Evolutionary conservation across 306 rosid species (phyloP).

Genomic region (Vigna angularis): DNA sequence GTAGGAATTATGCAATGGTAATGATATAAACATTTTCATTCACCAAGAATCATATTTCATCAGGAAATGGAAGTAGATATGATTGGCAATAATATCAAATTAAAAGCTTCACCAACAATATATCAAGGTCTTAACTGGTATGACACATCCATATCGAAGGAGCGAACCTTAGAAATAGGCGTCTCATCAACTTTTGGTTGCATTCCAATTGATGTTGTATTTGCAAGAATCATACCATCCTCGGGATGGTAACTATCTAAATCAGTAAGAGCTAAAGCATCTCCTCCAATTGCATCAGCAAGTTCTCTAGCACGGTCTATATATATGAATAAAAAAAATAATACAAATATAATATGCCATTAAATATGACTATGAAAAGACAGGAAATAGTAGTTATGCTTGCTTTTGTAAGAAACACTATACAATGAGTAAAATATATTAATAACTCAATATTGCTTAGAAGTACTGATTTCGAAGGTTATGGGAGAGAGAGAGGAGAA

Average conservation of each 20-base stretch:
- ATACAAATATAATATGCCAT: slow-evolving; percentile 37
- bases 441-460: background rate
- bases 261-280: slow-evolving; percentile 78
- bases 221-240: slow-evolving; percentile 93
- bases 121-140: slow-evolving; percentile 4
- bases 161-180: slow-evolving; percentile 81
- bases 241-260: slow-evolving; percentile 78
- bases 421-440: slow-evolving; percentile 9
- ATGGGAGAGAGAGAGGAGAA: too few relatives aligned
- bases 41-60: slow-evolving; percentile 21
- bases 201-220: slow-evolving; percentile 95
- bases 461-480: slow-evolving; percentile 10
- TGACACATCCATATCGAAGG: slow-evolving; percentile 34
- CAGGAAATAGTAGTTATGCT: slow-evolving; percentile 20
- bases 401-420: slow-evolving; percentile 35
- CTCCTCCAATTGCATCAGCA: slow-evolving; percentile 80
- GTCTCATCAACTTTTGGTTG: slow-evolving; percentile 88
- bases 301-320: slow-evolving; percentile 90
- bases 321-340: slow-evolving; percentile 34
- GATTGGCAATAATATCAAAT: slow-evolving; percentile 24
- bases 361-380: slow-evolving; percentile 18
- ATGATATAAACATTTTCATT: slow-evolving; percentile 36
- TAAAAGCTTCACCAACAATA: slow-evolving; percentile 25
- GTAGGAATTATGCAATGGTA: slow-evolving; percentile 23
- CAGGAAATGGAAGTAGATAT: slow-evolving; percentile 14